phyloP scores from a whole-genome alignment of 129 eudicot species.

The Tagetes erecta region DNA sequence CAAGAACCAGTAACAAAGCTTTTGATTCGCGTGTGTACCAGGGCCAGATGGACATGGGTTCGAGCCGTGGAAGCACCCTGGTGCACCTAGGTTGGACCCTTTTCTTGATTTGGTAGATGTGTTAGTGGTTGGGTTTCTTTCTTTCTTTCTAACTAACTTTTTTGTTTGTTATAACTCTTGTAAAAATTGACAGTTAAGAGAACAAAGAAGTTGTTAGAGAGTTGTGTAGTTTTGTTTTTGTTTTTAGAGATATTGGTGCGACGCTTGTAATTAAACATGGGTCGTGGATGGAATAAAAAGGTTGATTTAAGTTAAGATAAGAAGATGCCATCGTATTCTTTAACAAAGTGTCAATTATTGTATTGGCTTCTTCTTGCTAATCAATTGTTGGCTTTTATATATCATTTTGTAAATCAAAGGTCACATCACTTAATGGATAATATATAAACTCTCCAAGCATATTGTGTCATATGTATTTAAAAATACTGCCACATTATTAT shows the following conservation, averaged over 20 bases:
- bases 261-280: slow-evolving; percentile 31
- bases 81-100: slow-evolving; percentile 13
- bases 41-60: slow-evolving; percentile 16
- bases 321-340: neutral
- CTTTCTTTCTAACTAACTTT: neutral
- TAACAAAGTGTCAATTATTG: slow-evolving; percentile 16
- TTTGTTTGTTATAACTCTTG: slow-evolving; percentile 18
- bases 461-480: neutral
- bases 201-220: slow-evolving; percentile 9
- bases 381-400: neutral
- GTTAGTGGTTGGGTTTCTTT: slow-evolving; percentile 8
- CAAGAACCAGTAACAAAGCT: too few relatives aligned
- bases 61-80: slow-evolving; percentile 14
- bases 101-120: slow-evolving; percentile 7
- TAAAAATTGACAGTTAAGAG: slow-evolving; percentile 22
- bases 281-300: slow-evolving; percentile 30
- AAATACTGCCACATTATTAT: neutral
- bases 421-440: neutral
- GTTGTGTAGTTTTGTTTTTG: slow-evolving; percentile 19
- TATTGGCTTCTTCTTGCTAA: slow-evolving; percentile 4
- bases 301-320: neutral
- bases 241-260: slow-evolving; percentile 16
- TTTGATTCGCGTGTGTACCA: neutral
- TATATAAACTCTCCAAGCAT: neutral
- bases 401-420: neutral